Conservation (phyloP, 2,329 filamentous ascomycete genomes). For the Pleurostoma richardsiae region DNA sequence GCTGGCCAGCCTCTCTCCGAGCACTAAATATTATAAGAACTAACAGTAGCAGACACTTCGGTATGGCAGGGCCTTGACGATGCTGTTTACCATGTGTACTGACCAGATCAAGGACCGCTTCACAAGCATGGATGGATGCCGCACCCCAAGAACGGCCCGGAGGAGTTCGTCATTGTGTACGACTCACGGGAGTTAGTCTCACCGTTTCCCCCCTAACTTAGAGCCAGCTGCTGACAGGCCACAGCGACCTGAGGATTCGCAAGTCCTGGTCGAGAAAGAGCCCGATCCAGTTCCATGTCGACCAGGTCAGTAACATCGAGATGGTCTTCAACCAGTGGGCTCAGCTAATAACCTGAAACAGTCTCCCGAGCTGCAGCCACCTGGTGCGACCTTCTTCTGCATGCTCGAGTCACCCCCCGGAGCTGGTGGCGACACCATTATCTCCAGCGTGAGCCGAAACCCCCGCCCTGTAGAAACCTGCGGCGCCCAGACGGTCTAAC, state of each 20-base stretch:
- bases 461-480: neutral
- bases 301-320: conserved; percentile 5
- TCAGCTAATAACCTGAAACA: neutral
- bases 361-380: conserved; percentile 12
- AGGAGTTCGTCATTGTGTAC: conserved; percentile 16
- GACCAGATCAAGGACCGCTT: conserved; percentile 4
- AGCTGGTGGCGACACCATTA: conserved; percentile 12
- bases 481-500: neutral
- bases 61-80: too few relatives aligned
- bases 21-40: neutral
- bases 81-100: too few relatives aligned
- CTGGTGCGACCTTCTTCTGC: conserved; percentile 11
- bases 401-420: conserved; percentile 11
- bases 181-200: conserved; percentile 10
- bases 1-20: conserved; percentile 7
- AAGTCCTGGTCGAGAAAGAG: conserved; percentile 16
- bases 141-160: conserved; percentile 13
- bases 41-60: too few relatives aligned
- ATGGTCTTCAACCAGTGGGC: too few relatives aligned
- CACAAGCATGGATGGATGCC: conserved; percentile 17
- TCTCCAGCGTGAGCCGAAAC: conserved; percentile 6
- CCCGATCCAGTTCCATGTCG: conserved; percentile 17
- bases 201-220: neutral
- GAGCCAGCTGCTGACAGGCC: neutral
- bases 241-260: conserved; percentile 11